These are phyloP conservation scores for Hordeum pubiflorum DNA, from an alignment of 202 grass and related monocot genomes.

Conservation along the genomic window DNA sequence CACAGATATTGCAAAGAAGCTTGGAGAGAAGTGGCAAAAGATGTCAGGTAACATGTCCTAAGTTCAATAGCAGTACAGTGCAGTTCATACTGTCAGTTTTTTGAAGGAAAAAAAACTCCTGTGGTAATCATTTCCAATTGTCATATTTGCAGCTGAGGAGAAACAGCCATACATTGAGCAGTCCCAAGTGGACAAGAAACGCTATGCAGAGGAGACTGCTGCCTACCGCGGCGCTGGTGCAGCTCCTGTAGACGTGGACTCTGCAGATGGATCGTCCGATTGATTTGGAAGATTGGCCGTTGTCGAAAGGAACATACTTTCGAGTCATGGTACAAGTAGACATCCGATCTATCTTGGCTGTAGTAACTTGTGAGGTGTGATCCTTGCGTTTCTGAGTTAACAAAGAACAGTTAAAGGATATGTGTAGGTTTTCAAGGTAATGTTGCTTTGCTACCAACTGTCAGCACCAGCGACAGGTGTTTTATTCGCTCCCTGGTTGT, in stretches of 20 bases:
- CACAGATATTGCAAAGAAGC: slow-evolving; percentile 85
- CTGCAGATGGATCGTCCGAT: slow-evolving; percentile 43
- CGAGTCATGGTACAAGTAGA: neutral
- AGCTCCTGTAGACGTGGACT: slow-evolving; percentile 26
- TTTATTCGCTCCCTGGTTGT: neutral
- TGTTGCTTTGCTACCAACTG: neutral
- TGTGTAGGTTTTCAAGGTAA: neutral
- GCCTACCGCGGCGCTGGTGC: slow-evolving; percentile 42
- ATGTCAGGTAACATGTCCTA: slow-evolving; percentile 51
- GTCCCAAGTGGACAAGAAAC: slow-evolving; percentile 58
- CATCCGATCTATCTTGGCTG: neutral
- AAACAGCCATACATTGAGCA: slow-evolving; percentile 55
- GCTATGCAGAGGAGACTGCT: slow-evolving; percentile 62
- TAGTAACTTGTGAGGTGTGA: neutral
- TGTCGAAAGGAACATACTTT: neutral
- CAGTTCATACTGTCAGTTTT: neutral
- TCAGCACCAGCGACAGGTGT: neutral
- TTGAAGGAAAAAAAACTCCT: too few relatives aligned
- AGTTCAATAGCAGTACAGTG: neutral
- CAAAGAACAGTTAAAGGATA: neutral
- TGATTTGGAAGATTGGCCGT: slow-evolving; percentile 19
- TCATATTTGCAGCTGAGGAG: slow-evolving; percentile 54
- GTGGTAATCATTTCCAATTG: neutral
- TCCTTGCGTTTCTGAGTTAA: neutral
- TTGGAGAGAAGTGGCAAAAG: slow-evolving; percentile 85